Percentiles rank a stretch among this genome's conserved stretches.
These are phyloP conservation scores for Bauhinia variegata DNA, from an alignment of 306 rosid species.

Conservation along the genomic window DNA sequence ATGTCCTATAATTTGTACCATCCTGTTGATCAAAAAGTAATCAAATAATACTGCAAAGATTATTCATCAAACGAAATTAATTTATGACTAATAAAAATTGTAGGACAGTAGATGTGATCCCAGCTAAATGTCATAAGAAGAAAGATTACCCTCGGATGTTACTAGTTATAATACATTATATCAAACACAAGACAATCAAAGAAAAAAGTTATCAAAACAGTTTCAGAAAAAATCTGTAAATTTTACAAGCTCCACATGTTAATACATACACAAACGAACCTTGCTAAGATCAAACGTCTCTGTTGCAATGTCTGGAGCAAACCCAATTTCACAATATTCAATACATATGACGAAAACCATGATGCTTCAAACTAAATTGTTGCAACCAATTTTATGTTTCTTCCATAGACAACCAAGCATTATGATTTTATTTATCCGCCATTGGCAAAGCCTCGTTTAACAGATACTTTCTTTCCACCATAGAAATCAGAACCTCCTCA, in stretches of 20 bases:
- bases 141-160: not conserved
- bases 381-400: too few relatives aligned
- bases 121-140: too few relatives aligned
- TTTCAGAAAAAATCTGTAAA: not conserved
- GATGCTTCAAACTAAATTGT: not conserved
- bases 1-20: too few relatives aligned
- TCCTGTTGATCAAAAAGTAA: too few relatives aligned
- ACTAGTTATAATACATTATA: not conserved
- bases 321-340: not conserved
- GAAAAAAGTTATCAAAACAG: not conserved
- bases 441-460: not conserved
- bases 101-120: too few relatives aligned
- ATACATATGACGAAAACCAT: slow-evolving; percentile 2
- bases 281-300: slow-evolving; percentile 1
- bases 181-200: slow-evolving; percentile 12
- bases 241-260: too few relatives aligned
- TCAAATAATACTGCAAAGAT: too few relatives aligned
- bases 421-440: not conserved
- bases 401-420: not conserved
- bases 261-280: not conserved
- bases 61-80: too few relatives aligned
- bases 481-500: not conserved
- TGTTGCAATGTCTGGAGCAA: not conserved
- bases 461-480: not conserved
- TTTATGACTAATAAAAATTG: too few relatives aligned